These are phyloP conservation scores for Prunus yedoensis DNA, from an alignment of 331 rosid species.

Conservation along the genomic window DNA sequence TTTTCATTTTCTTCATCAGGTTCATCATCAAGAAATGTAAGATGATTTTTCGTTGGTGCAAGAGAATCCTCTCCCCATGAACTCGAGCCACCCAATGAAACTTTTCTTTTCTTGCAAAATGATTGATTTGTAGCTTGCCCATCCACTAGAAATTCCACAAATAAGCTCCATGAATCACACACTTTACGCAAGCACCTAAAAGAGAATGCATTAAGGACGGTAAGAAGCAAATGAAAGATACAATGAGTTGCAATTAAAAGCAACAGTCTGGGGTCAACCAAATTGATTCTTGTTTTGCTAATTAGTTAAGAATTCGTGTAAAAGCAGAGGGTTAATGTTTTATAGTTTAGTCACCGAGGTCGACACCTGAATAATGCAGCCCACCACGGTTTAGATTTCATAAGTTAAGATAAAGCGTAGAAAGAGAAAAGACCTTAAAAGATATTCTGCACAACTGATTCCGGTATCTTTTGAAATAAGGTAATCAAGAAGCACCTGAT, in stretches of 20 bases:
- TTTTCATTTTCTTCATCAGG: conserved; percentile 25
- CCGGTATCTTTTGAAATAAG: conserved; percentile 92
- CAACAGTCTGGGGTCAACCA: not conserved
- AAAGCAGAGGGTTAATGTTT: not conserved
- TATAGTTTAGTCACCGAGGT: not conserved
- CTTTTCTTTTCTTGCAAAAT: conserved; percentile 66
- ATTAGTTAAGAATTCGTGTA: not conserved
- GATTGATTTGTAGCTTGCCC: conserved; percentile 38
- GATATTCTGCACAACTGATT: conserved; percentile 79
- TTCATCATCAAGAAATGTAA: conserved; percentile 21
- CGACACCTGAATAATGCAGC: no score
- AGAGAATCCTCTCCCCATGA: conserved; percentile 24
- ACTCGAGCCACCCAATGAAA: conserved; percentile 24
- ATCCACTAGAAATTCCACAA: conserved; percentile 44
- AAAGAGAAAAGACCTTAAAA: conserved; percentile 54
- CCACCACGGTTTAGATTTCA: not conserved
- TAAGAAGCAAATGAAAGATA: conserved; percentile 10
- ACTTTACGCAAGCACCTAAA: conserved; percentile 66
- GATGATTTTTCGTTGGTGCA: conserved; percentile 19
- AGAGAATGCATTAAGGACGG: conserved; percentile 11
- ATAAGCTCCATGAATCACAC: conserved; percentile 58
- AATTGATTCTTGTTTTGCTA: not conserved
- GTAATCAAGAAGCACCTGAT: conserved; percentile 88
- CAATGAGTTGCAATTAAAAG: not conserved
- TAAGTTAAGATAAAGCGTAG: not conserved